Evolutionary conservation across 306 rosid genomes (phyloP).

Genomic region (Begonia loranthoides): DNA sequence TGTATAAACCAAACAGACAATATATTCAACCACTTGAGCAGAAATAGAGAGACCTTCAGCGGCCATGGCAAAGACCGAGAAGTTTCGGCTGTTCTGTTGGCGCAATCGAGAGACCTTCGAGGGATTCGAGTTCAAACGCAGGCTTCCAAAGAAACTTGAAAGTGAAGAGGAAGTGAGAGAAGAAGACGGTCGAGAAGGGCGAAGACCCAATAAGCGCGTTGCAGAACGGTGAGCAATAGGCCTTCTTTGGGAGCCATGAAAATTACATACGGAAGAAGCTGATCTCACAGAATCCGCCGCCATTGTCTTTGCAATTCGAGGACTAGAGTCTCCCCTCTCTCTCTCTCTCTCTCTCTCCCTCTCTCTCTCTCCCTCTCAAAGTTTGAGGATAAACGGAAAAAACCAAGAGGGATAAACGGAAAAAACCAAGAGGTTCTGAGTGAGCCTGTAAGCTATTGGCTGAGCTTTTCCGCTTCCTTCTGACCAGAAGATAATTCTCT

Average conservation of each 20-base stretch:
- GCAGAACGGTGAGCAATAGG: slow-evolving; percentile 34
- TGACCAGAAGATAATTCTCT: no score
- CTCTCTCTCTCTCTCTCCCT: background rate
- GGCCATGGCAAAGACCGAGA: slow-evolving; percentile 69
- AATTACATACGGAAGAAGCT: slow-evolving; percentile 34
- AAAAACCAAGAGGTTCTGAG: background rate
- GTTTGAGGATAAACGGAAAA: background rate
- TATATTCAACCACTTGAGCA: no score
- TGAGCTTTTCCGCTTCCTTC: background rate
- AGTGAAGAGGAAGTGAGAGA: slow-evolving; percentile 36
- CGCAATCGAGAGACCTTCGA: slow-evolving; percentile 20
- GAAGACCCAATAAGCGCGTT: slow-evolving; percentile 29
- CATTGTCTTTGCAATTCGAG: slow-evolving; percentile 18
- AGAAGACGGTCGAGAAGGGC: slow-evolving; percentile 29
- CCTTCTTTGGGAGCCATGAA: slow-evolving; percentile 46
- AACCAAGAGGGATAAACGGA: no score
- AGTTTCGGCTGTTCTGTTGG: slow-evolving; percentile 24
- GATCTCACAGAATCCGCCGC: slow-evolving; percentile 49
- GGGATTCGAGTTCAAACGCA: slow-evolving; percentile 23
- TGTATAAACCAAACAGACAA: no score
- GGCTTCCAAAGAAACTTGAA: slow-evolving; percentile 35
- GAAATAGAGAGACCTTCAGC: slow-evolving; percentile 40
- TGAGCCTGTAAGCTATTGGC: background rate
- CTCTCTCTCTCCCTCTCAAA: background rate
- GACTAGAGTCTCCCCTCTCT: background rate